Evolutionary conservation across 2,329 filamentous ascomycete species (phyloP).

Genomic region (Ambrosiella cleistominuta): DNA sequence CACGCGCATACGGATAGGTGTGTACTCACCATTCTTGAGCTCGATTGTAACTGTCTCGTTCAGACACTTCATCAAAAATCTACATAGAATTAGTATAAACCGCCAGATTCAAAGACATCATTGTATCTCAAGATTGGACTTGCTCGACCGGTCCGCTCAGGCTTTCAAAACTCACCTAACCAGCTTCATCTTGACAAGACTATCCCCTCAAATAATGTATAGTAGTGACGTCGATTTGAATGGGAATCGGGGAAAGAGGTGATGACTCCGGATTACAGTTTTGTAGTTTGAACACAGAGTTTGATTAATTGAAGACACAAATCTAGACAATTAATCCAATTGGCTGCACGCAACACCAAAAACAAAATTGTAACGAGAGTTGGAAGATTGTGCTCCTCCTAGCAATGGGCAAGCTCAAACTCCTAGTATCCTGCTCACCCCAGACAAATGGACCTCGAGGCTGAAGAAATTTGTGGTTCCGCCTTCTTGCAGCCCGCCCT

Average conservation of each 20-base stretch:
- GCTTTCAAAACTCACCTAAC: slow-evolving; percentile 47
- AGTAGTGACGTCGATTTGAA: background rate
- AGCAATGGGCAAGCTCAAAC: background rate
- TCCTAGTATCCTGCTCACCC: background rate
- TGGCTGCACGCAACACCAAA: no score
- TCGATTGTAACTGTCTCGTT: slow-evolving; percentile 98
- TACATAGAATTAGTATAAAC: slow-evolving; percentile 22
- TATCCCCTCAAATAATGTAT: background rate
- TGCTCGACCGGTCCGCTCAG: background rate
- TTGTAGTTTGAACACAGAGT: background rate
- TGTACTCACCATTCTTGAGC: slow-evolving; percentile 72
- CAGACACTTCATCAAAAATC: slow-evolving; percentile 98
- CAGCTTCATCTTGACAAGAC: slow-evolving; percentile 69
- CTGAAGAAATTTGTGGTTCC: slow-evolving; percentile 13
- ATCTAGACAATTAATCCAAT: no score
- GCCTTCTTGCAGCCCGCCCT: slow-evolving; percentile 10
- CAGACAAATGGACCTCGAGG: slow-evolving; percentile 6
- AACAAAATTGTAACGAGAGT: background rate
- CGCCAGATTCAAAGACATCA: background rate
- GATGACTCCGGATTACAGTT: background rate
- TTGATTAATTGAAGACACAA: no score
- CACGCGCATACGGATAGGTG: background rate
- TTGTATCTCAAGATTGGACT: background rate
- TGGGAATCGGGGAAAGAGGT: background rate
- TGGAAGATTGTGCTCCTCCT: background rate